Conservation (phyloP, 139 green algal species). For the Haematococcus lacustris region DNA sequence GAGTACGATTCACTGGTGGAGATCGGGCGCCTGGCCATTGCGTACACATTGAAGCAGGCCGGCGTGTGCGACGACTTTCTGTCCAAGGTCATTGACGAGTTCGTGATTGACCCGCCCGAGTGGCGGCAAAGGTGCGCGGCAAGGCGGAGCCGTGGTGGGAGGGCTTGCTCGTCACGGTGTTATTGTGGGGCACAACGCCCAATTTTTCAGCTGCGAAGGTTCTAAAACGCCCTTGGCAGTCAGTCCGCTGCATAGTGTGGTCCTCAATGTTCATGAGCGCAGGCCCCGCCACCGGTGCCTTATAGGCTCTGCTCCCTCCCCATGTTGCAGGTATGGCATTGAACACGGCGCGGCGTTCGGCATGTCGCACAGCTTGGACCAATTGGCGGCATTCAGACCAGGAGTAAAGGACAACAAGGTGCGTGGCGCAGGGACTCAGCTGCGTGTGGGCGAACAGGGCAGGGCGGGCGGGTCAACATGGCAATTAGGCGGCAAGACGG, state of each 20-base stretch:
- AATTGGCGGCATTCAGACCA: slow-evolving; percentile 71
- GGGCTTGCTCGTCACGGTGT: no score
- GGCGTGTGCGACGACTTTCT: slow-evolving; percentile 39
- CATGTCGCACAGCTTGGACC: slow-evolving; percentile 67
- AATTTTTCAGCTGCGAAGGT: no score
- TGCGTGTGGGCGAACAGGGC: no score
- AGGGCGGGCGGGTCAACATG: no score
- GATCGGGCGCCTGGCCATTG: slow-evolving; percentile 43
- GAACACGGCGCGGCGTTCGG: slow-evolving; percentile 80
- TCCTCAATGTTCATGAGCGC: no score
- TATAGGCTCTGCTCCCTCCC: no score
- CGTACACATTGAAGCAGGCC: slow-evolving; percentile 40
- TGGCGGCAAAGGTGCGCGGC: slow-evolving; percentile 33
- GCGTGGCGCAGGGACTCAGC: neutral
- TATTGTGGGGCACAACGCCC: no score
- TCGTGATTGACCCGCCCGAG: slow-evolving; percentile 44
- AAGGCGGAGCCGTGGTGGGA: no score
- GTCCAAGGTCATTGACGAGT: slow-evolving; percentile 51
- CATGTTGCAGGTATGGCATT: slow-evolving; percentile 55
- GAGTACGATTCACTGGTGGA: slow-evolving; percentile 52
- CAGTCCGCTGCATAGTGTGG: no score
- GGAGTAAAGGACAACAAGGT: slow-evolving; percentile 29
- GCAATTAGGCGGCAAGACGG: no score
- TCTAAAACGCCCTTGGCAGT: no score
- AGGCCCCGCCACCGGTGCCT: no score